Conservation (phyloP, 768 basidiomycete species). For the Russula lepida region DNA sequence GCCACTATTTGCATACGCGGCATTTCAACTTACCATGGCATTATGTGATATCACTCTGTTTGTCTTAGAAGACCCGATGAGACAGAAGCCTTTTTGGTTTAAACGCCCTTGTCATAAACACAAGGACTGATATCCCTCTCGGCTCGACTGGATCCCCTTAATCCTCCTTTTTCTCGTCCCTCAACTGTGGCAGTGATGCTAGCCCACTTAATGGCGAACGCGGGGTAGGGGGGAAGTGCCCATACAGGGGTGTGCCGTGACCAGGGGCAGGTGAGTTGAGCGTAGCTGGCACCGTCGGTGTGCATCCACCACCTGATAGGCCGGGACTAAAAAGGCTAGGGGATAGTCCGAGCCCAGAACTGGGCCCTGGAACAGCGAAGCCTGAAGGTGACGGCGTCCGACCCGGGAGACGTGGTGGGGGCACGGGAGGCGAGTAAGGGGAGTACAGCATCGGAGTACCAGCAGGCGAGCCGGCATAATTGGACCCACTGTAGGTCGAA, state of each 20-base stretch:
- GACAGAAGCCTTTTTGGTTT: no score
- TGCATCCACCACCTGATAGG: constrained; percentile 3
- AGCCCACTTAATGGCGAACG: constrained; percentile 22
- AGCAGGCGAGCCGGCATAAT: constrained; percentile 32
- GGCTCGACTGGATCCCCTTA: neutral
- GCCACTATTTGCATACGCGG: neutral
- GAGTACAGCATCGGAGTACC: constrained; percentile 27
- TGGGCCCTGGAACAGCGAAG: constrained; percentile 3
- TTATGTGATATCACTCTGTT: no score
- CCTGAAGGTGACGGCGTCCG: neutral
- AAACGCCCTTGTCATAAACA: neutral
- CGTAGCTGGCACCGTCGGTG: constrained; percentile 26
- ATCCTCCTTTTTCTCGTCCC: constrained; percentile 4
- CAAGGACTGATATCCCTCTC: neutral
- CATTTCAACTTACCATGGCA: neutral
- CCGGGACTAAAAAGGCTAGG: neutral
- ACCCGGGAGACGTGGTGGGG: neutral
- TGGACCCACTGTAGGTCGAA: constrained; percentile 9
- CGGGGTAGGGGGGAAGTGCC: constrained; percentile 32
- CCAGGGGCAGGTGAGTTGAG: constrained; percentile 22
- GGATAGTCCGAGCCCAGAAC: constrained; percentile 14
- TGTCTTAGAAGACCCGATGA: neutral
- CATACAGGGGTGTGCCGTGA: constrained; percentile 21
- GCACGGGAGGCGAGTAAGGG: constrained; percentile 24
- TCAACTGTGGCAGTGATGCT: neutral